Evolutionary conservation across 768 basidiomycete species (phyloP).

Genomic region (Podaxis sp.): DNA sequence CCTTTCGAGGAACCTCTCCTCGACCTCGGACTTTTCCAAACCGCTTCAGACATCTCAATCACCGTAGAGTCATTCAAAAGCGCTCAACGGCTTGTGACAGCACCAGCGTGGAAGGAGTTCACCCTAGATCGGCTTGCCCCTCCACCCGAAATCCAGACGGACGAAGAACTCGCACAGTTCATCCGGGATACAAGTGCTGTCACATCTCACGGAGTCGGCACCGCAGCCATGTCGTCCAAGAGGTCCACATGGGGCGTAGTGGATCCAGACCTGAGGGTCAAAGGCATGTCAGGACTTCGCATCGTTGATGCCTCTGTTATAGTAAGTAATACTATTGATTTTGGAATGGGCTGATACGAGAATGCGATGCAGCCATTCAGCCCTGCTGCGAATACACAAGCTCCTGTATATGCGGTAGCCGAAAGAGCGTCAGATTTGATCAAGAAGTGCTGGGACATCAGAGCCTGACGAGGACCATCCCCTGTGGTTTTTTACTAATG

Average conservation of each 20-base stretch:
- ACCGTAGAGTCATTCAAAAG: slow-evolving; percentile 14
- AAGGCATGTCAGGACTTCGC: slow-evolving; percentile 24
- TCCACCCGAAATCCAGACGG: slow-evolving; percentile 11
- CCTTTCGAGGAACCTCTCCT: slow-evolving; percentile 15
- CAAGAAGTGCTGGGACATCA: background rate
- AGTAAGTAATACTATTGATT: slow-evolving; percentile 15
- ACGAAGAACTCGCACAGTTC: slow-evolving; percentile 16
- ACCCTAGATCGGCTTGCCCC: slow-evolving; percentile 12
- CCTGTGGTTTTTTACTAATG: too few species aligned
- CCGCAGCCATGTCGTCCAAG: slow-evolving; percentile 21
- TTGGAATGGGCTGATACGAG: background rate
- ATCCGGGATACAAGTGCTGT: slow-evolving; percentile 12
- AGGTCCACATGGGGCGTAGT: slow-evolving; percentile 23
- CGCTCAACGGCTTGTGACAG: slow-evolving; percentile 12
- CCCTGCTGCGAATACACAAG: slow-evolving; percentile 7
- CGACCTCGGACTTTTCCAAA: slow-evolving; percentile 14
- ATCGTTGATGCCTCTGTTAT: slow-evolving; percentile 28
- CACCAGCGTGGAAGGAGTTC: slow-evolving; percentile 16
- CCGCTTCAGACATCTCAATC: slow-evolving; percentile 13
- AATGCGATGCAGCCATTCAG: background rate
- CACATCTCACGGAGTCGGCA: slow-evolving; percentile 21
- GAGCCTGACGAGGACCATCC: too few species aligned
- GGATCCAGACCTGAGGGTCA: slow-evolving; percentile 27
- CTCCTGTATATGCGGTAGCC: slow-evolving; percentile 9
- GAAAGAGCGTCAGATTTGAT: slow-evolving; percentile 9